These are phyloP conservation scores for Hemileccinum impolitum DNA, from an alignment of 768 basidiomycete species.

Conservation along the genomic window DNA sequence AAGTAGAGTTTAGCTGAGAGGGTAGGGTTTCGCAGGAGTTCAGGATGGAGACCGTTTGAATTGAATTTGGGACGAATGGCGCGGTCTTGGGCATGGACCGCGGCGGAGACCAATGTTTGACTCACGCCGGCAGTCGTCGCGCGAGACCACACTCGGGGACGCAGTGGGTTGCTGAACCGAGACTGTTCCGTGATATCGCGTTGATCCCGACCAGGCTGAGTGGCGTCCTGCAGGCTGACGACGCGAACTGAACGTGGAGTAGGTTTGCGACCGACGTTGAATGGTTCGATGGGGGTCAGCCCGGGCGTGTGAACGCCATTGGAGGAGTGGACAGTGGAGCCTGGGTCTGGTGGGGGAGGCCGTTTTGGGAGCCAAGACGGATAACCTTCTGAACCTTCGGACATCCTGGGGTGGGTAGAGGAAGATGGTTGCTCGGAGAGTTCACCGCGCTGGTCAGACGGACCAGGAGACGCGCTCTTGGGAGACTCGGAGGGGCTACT, in stretches of 20 bases:
- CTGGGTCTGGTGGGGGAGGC: constrained; percentile 73
- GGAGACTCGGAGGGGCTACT: constrained; percentile 29
- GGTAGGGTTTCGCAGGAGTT: constrained; percentile 62
- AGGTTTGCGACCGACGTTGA: constrained; percentile 62
- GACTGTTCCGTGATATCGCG: constrained; percentile 53
- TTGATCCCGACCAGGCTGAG: constrained; percentile 38
- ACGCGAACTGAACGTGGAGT: constrained; percentile 82
- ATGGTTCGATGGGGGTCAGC: constrained; percentile 29
- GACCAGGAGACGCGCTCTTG: constrained; percentile 26
- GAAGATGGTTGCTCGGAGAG: constrained; percentile 35
- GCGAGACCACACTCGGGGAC: constrained; percentile 56
- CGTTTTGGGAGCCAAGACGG: constrained; percentile 83
- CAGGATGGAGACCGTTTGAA: constrained; percentile 63
- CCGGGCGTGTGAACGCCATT: constrained; percentile 37
- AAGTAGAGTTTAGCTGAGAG: constrained; percentile 55
- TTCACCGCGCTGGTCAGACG: constrained; percentile 27
- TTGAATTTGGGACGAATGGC: constrained; percentile 62
- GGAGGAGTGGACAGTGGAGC: constrained; percentile 63
- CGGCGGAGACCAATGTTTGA: constrained; percentile 43
- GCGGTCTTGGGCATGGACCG: constrained; percentile 30
- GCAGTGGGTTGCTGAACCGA: constrained; percentile 38
- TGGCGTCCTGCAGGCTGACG: constrained; percentile 61
- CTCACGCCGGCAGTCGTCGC: constrained; percentile 46
- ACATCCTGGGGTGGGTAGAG: constrained; percentile 31
- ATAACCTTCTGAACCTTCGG: constrained; percentile 62